phyloP scores from a whole-genome alignment of 192 early-diverging fungal genomes.

The Backusella luteola region DNA sequence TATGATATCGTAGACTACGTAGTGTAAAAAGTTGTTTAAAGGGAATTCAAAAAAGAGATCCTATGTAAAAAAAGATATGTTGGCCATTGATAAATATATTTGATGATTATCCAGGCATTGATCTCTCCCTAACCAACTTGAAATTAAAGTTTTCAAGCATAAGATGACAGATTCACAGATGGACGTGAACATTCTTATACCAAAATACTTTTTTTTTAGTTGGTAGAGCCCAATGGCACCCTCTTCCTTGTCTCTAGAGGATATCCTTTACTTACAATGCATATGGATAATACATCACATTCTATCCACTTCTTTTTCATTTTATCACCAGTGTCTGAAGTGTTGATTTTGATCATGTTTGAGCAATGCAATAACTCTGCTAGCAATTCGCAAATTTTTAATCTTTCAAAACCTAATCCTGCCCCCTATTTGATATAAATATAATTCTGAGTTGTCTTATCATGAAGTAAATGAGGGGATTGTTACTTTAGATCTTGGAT shows the following conservation, averaged over 20 bases:
- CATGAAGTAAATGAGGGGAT: constrained; percentile 2
- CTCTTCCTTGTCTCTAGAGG: not conserved
- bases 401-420: constrained; percentile 89
- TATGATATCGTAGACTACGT: constrained; percentile 98
- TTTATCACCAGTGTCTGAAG: constrained; percentile 53
- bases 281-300: constrained; percentile 61
- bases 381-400: constrained; percentile 97
- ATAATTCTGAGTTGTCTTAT: constrained; percentile 67
- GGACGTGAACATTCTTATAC: not conserved
- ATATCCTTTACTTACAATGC: constrained; percentile 37
- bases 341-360: constrained; percentile 74
- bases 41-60: constrained; percentile 91
- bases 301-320: constrained; percentile 69
- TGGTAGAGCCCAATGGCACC: not conserved
- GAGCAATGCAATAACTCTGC: constrained; percentile 95
- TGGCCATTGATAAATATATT: too few relatives aligned
- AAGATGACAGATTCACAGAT: not conserved
- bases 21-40: constrained; percentile 99
- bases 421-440: constrained; percentile 53
- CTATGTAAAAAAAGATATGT: not conserved
- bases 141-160: not conserved
- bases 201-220: not conserved
- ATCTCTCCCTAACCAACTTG: not conserved
- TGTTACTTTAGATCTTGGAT: constrained; percentile 74
- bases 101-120: too few relatives aligned